Conservation (phyloP, 2,329 filamentous ascomycete species). For the Aspergillus latus region DNA sequence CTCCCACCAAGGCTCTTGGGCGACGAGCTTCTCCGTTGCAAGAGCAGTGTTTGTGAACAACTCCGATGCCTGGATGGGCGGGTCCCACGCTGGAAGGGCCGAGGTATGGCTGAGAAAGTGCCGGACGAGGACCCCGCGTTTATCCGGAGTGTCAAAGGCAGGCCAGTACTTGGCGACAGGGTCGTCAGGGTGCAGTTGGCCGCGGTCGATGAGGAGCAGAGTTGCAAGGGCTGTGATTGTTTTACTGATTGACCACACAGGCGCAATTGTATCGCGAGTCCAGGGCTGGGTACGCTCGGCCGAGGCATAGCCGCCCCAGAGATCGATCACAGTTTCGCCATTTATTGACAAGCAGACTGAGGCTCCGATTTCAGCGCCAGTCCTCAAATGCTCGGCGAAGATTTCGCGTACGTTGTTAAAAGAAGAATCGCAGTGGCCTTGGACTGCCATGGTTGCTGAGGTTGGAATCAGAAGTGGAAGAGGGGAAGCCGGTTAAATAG, state of each 20-base stretch:
- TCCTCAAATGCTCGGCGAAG: conserved; percentile 38
- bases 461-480: not conserved
- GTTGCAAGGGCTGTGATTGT: conserved; percentile 38
- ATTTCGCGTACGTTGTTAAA: conserved; percentile 39
- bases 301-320: conserved; percentile 47
- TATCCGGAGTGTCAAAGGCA: conserved; percentile 47
- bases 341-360: conserved; percentile 45
- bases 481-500: not conserved
- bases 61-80: conserved; percentile 32
- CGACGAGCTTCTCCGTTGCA: conserved; percentile 37
- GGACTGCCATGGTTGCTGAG: conserved; percentile 24
- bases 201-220: conserved; percentile 44
- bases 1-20: conserved; percentile 47
- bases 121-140: conserved; percentile 41
- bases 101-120: conserved; percentile 46
- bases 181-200: conserved; percentile 37
- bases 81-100: conserved; percentile 37
- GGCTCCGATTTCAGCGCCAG: conserved; percentile 47
- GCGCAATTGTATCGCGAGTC: conserved; percentile 42
- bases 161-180: conserved; percentile 49
- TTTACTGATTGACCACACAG: conserved; percentile 47
- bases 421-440: conserved; percentile 40
- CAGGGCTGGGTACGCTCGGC: conserved; percentile 33
- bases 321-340: conserved; percentile 45
- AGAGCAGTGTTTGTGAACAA: conserved; percentile 32